Base-by-base conservation (phyloP, 2,329 filamentous ascomycete genomes). In the Mycosphaerelloides madeirae region DNA sequence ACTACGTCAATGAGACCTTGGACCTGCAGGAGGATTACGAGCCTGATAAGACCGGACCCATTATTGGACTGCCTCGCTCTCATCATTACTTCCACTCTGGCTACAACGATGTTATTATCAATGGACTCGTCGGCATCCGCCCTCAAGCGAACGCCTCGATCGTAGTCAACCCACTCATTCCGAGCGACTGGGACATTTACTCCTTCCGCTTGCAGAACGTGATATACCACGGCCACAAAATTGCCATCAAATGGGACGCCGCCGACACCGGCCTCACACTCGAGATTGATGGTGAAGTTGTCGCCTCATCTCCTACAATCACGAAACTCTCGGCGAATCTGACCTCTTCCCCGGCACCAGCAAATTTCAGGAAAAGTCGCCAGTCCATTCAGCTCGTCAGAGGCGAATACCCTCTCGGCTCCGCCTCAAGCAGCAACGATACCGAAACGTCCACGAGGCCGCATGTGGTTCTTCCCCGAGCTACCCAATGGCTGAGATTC, bases 21-120 rank as follows among this genome's bases (percentile, higher is more conserved):
- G 64, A 72, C 28, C 44, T 72, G 3, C 63, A 71, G 47, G 69
- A 72, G 53, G 66, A 71, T 44, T 72, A 72, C 49, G 63, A 72
- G 32, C 61, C 69, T 0, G 67, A 69, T 43, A 66, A 68, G n/a
- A 62, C 66, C 1, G 58, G 59, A 0, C 66, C 66, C 0, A 68
- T 72, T 19, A 68, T 72, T 2, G 68, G 68, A 0, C 60, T 72
- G 4, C 61, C 65, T 22, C 65, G 69, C 6, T 69, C 65, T 2
- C 67, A 63, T 12, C 69, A 72, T 42, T 72, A 72, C 53, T 72
- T 72, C 58, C 69, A 72, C 56, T 72, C 69, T 1, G 68, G 68
- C 1, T 72, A 65, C 49, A 60, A 67, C 19, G 69, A 72, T 43
- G 58, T 67, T 2, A 55, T 72, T 28, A 59, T 72, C 12, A 63